Evolutionary conservation across 257 asterid species (phyloP), one percentile per base, ranked within the genome.

Genomic region (Penstemon eatonii): DNA sequence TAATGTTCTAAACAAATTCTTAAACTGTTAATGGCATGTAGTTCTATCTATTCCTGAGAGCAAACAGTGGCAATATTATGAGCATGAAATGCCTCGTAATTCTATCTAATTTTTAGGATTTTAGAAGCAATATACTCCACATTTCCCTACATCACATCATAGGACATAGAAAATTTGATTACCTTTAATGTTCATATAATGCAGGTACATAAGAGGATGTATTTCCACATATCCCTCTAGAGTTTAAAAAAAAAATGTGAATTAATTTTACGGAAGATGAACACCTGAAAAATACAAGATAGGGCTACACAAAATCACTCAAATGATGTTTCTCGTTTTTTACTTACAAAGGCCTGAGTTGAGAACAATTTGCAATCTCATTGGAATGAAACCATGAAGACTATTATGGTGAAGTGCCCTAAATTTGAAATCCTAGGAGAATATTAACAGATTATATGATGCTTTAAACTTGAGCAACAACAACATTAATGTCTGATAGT

Each of bases 381-480:
- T 68, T 78, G 97, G 99, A 73, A 94, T 91, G 44, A 39, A 43
- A 39, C 99, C 96, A 75, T 91, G 97, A 50, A 91, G 92, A 62
- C 85, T 84, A 75, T 94, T 94, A 81, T 87, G 95, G 69, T 91
- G 96, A 75, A 94, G 96, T 37, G 97, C 97, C 88, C 99, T 94
- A 56, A 65, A 78, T 75, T 60, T 25, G 46, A 49, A 36, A 38
- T 49, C 33, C 40, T 25, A 3, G 5, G 11, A 45, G 58, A 76
- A 5, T 11, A n/a, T 63, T 15, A 63, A 57, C 68, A 71, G 45
- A 68, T 37, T 37, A 68, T 36, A 63, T 18, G 63, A 45, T 33
- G 61, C 19, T 51, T 33, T n/a, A 36, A 49, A 42, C 55, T 25
- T 42, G 37, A 37, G 42, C 44, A n/a, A 40, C 4, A 25, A 58